These are phyloP conservation scores for Bryum argenteum DNA, from an alignment of 225 moss, liverwort and hornwort species.

Conservation along the genomic window DNA sequence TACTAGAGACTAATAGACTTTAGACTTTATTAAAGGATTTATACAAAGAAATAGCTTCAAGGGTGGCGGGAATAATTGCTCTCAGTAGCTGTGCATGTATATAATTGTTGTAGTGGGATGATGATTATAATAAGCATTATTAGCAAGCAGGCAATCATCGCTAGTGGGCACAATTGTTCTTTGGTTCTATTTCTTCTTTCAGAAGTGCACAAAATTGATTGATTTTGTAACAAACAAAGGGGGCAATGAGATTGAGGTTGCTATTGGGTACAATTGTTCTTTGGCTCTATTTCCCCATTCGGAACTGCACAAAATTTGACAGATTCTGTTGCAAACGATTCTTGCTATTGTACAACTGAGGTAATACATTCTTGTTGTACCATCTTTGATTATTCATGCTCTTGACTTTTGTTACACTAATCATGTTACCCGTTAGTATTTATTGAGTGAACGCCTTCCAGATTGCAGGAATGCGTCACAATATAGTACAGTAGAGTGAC, in stretches of 20 bases:
- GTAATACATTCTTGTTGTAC: too few relatives aligned
- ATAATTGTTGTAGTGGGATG: constrained; percentile 23
- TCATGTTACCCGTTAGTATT: too few relatives aligned
- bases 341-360: too few relatives aligned
- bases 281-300: neutral
- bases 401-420: too few relatives aligned
- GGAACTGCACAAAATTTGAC: neutral
- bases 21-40: too few relatives aligned
- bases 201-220: neutral
- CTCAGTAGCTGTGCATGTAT: constrained; percentile 23
- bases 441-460: too few relatives aligned
- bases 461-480: too few relatives aligned
- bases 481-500: too few relatives aligned
- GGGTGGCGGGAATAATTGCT: constrained; percentile 24
- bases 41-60: too few relatives aligned
- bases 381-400: too few relatives aligned
- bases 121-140: constrained; percentile 17
- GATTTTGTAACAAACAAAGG: neutral
- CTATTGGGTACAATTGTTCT: neutral
- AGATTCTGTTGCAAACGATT: neutral
- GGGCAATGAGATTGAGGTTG: constrained; percentile 27
- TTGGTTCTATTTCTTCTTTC: neutral
- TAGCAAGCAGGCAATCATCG: constrained; percentile 19
- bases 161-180: neutral
- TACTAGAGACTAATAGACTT: too few relatives aligned